Conservation (phyloP, 2,329 filamentous ascomycete genomes). For the Didymella glomerata region DNA sequence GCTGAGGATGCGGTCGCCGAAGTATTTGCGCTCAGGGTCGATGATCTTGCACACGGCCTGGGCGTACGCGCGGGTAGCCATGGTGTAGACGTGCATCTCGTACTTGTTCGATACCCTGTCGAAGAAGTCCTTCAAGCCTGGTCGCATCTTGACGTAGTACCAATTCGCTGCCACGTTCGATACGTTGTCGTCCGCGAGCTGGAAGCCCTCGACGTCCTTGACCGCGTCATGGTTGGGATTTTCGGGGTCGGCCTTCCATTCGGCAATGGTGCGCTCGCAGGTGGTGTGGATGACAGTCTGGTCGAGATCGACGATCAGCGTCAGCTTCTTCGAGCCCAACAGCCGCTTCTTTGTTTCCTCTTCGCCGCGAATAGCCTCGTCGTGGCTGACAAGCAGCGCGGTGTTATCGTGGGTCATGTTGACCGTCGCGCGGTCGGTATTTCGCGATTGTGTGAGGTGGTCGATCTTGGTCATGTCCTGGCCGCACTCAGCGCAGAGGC, state of each 20-base stretch:
- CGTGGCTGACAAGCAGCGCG: constrained; percentile 81
- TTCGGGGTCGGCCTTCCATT: constrained; percentile 88
- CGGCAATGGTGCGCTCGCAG: constrained; percentile 93
- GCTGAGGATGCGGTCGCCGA: constrained; percentile 93
- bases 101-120: constrained; percentile 80
- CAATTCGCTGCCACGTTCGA: constrained; percentile 60
- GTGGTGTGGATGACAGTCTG: constrained; percentile 99
- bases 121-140: constrained; percentile 83
- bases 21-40: constrained; percentile 86
- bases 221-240: constrained; percentile 93
- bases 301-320: constrained; percentile 94
- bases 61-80: constrained; percentile 97
- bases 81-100: constrained; percentile 98
- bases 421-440: constrained; percentile 87
- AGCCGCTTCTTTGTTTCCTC: constrained; percentile 86
- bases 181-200: constrained; percentile 78
- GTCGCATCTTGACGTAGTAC: constrained; percentile 98
- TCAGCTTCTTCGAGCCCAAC: constrained; percentile 82
- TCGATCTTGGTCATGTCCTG: constrained; percentile 93
- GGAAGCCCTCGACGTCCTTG: constrained; percentile 86
- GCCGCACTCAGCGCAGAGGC: constrained; percentile 90
- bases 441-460: constrained; percentile 81
- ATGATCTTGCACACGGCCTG: constrained; percentile 91
- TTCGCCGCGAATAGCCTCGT: constrained; percentile 82
- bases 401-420: constrained; percentile 95